Base-by-base conservation (phyloP, 306 rosid species). In the Dalbergia oliveri region DNA sequence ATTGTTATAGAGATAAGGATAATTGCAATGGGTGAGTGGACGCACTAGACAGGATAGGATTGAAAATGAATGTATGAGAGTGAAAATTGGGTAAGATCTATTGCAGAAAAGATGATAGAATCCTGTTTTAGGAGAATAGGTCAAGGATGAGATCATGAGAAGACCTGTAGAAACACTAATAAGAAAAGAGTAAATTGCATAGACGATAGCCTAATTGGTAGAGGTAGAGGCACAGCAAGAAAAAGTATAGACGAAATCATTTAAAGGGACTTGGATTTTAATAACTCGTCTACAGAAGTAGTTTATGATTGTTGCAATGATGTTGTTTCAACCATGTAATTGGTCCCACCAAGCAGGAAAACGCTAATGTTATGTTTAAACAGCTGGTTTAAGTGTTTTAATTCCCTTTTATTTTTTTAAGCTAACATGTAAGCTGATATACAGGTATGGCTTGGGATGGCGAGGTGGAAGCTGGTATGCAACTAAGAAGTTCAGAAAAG, bases 361-460 rank as follows among this genome's bases (percentile, higher is more conserved):
- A 54, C 26, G 4, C 60, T 54, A 1, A 16, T 54, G 11, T 54
- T 72, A 35, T 50, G 53, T 53, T 63, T 78, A 54, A 33, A 53
- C 21, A 62, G 10, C 37, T 13, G 59, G 12, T 72, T 70, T 61
- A 43, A 26, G 65, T 11, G 6, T 45, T 65, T 23, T 37, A 35
- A 47, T 66, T 72, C 12, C n/a, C 9, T 57, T 72, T 39, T 76
- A 5, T 21, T 23, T 76, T 26, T 8, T 9, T 15, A 54, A 16
- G 15, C 56, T 78, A 41, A 31, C 12, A 67, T 44, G 76, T 45
- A 63, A 21, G 31, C 87, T 68, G 53, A 76, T 68, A 16, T 79
- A 72, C 91, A 96, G 99, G 84, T 96, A 89, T 65, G 88, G 85
- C 87, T 86, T 96, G 89, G 99, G 99, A 67, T 96, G 99, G 99